Percentiles rank a stretch among this genome's conserved stretches.
Evolutionary conservation across 2,329 filamentous ascomycete species (phyloP).

Genomic region (Penicillium capsulatum): DNA sequence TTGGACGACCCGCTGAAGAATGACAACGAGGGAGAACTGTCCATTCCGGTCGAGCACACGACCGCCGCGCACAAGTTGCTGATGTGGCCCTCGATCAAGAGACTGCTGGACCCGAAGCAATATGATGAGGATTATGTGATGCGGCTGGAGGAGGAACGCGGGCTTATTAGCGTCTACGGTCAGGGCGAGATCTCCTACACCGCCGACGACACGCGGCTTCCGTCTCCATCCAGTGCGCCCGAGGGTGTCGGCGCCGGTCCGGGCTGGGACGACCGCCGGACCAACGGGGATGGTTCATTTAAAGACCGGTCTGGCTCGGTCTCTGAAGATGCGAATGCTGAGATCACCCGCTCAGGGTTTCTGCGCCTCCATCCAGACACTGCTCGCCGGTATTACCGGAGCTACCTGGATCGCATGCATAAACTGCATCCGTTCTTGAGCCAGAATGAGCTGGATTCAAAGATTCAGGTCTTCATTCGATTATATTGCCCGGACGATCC

Average conservation of each 20-base stretch:
- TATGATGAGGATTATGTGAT: constrained; percentile 70
- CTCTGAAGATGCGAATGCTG: constrained; percentile 40
- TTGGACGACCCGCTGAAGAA: constrained; percentile 13
- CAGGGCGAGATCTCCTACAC: constrained; percentile 69
- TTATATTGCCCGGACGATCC: constrained; percentile 40
- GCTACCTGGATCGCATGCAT: constrained; percentile 59
- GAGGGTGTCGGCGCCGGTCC: constrained; percentile 2
- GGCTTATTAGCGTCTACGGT: constrained; percentile 70
- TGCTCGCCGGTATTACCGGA: constrained; percentile 49
- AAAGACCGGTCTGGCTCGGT: constrained; percentile 4
- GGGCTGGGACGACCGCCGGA: constrained; percentile 5
- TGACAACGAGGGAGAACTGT: constrained; percentile 53
- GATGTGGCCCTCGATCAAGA: constrained; percentile 63
- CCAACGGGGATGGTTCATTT: constrained; percentile 2
- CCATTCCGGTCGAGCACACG: constrained; percentile 80
- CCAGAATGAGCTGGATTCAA: constrained; percentile 47
- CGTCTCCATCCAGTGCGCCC: constrained; percentile 25
- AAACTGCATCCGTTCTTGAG: constrained; percentile 63
- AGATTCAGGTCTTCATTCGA: constrained; percentile 51
- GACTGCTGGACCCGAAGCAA: constrained; percentile 55
- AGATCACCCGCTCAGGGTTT: constrained; percentile 48
- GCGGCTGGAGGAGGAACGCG: constrained; percentile 67
- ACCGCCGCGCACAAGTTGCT: constrained; percentile 83
- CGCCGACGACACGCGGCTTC: constrained; percentile 46
- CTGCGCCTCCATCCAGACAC: constrained; percentile 53